Conservation (phyloP, 805 yeast species). For the Debaryomyces tyrocola region DNA sequence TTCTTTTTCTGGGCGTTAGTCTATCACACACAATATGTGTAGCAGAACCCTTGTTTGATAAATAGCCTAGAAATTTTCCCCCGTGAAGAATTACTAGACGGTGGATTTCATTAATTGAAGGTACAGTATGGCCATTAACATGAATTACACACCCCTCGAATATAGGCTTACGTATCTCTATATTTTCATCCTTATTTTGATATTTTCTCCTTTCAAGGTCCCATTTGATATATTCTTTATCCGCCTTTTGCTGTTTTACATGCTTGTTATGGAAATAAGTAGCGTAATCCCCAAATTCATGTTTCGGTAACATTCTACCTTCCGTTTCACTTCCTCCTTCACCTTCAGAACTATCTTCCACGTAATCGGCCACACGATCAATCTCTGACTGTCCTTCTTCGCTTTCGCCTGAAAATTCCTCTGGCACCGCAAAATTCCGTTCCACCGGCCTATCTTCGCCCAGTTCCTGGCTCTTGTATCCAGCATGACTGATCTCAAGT, state of each 20-base stretch:
- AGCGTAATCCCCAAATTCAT: slow-evolving; percentile 65
- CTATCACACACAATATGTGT: slow-evolving; percentile 84
- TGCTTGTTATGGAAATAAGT: slow-evolving; percentile 63
- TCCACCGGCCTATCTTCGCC: background rate
- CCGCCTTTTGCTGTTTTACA: slow-evolving; percentile 60
- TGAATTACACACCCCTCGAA: slow-evolving; percentile 67
- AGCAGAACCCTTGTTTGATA: slow-evolving; percentile 68
- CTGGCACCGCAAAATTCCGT: too few relatives aligned
- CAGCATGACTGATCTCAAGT: slow-evolving; percentile 1
- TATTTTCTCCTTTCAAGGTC: slow-evolving; percentile 36
- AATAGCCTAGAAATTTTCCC: slow-evolving; percentile 69
- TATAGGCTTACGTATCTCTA: slow-evolving; percentile 31
- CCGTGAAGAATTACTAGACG: slow-evolving; percentile 74
- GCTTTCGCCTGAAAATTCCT: background rate
- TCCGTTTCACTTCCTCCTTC: background rate
- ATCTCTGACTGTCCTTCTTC: background rate
- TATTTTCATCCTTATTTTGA: slow-evolving; percentile 12
- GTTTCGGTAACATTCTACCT: slow-evolving; percentile 12
- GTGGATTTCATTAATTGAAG: slow-evolving; percentile 73
- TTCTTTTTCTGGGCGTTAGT: slow-evolving; percentile 72
- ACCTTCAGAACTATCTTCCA: background rate
- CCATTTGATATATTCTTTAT: slow-evolving; percentile 51
- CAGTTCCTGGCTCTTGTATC: background rate
- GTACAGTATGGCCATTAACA: slow-evolving; percentile 88
- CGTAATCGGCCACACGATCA: background rate